phyloP scores from a whole-genome alignment of 345 rosid genomes.

The Raphanus sativus region DNA sequence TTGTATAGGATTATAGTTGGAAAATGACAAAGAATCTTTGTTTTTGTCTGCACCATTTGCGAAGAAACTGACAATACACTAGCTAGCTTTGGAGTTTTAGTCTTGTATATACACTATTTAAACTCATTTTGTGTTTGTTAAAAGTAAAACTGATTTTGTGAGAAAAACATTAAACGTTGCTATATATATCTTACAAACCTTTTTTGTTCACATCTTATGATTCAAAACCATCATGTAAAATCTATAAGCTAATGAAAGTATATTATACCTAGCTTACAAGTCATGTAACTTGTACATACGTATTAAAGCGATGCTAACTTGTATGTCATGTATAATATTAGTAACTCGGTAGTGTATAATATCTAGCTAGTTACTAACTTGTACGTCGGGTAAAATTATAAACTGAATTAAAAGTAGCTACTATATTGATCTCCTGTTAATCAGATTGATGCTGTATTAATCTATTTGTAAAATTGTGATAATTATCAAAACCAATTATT shows the following conservation, averaged over 20 bases:
- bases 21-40: slow-evolving; percentile 23
- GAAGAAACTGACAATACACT: slow-evolving; percentile 27
- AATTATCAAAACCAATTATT: background rate
- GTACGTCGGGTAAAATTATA: background rate
- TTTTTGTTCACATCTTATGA: background rate
- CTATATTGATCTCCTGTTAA: background rate
- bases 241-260: background rate
- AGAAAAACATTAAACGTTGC: background rate
- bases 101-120: background rate
- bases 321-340: too few species aligned
- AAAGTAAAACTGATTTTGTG: background rate
- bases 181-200: background rate
- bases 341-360: background rate
- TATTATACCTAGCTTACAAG: background rate
- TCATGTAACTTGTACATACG: too few species aligned
- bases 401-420: background rate
- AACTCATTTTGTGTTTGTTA: too few species aligned
- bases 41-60: slow-evolving; percentile 27
- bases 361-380: background rate
- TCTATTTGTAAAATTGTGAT: background rate
- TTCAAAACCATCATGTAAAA: background rate
- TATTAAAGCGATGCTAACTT: too few species aligned
- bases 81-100: background rate
- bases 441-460: background rate
- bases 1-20: slow-evolving; percentile 1